These are phyloP conservation scores for Podospora bellae-mahoneyi DNA, from an alignment of 495 filamentous ascomycete species.

Conservation along the genomic window DNA sequence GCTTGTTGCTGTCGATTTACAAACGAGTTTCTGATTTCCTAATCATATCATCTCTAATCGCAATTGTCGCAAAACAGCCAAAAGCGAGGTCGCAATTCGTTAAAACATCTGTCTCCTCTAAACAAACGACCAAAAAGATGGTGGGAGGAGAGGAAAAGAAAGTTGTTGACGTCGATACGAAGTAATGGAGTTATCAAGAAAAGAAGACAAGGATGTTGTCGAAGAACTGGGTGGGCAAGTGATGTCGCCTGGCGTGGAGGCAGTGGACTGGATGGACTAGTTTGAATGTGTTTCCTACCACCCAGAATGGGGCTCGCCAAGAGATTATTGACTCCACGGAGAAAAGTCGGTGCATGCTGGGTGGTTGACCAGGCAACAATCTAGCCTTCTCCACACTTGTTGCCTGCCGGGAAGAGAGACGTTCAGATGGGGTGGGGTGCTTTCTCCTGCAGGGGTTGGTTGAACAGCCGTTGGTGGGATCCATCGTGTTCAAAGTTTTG, in stretches of 20 bases:
- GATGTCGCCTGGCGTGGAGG: no score
- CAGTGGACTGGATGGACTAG: no score
- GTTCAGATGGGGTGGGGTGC: background rate
- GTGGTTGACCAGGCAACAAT: conserved; percentile 19
- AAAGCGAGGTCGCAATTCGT: conserved; percentile 10
- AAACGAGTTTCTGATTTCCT: conserved; percentile 30
- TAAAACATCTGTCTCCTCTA: conserved; percentile 15
- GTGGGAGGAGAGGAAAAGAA: background rate
- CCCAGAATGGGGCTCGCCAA: conserved; percentile 2
- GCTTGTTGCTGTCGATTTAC: background rate
- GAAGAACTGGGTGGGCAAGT: no score
- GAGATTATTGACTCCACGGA: conserved; percentile 20
- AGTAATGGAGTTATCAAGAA: background rate
- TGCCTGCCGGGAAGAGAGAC: background rate
- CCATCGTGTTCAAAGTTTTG: background rate
- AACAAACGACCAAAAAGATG: conserved; percentile 23
- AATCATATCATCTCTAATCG: conserved; percentile 28
- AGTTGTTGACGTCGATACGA: background rate
- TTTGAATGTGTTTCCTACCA: background rate
- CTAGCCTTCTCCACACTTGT: background rate
- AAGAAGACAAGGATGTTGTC: background rate
- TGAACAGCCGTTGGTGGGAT: background rate
- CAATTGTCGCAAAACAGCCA: background rate
- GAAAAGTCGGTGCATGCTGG: conserved; percentile 3
- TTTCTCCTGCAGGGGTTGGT: background rate